Evolutionary conservation across 768 basidiomycete species (phyloP), one percentile per base, ranked within the genome.

Genomic region (Boletus fagicola): DNA sequence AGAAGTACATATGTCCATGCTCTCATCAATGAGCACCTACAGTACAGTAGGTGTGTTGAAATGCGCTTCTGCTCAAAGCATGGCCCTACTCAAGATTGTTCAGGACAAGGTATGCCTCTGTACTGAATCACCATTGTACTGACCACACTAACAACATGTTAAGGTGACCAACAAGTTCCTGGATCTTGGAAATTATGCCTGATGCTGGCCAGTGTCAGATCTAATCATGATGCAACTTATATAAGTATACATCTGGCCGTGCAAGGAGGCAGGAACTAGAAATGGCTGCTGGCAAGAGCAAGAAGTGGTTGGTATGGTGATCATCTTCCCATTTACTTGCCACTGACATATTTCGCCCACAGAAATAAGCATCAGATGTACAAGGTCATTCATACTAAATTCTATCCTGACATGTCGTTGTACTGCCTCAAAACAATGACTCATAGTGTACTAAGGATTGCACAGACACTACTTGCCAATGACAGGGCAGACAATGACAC

Each of bases 1-100:
- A 35, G 48, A 51, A 28, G 39, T 5, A 40, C n/a, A n/a, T n/a
- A n/a, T 5, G 38, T 40, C n/a, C 26, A 51, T 1, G 4, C 18
- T 2, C 48, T 62, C n/a, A 48, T 63, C 2, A 30, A 62, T 10
- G 28, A 61, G 12, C 54, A 62, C 33, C 44, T 63, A n/a, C n/a
- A n/a, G n/a, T n/a, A n/a, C n/a, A n/a, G n/a, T n/a, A 0, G 56
- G 62, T 13, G 20, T 12, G 1, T 33, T 42, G 1, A 61, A 62
- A 30, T 63, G 62, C 35, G 39, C 49, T 3, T 62, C 62, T 5
- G 22, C 43, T 5, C 62, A 63, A 43, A 56, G 5, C n/a, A 20
- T 9, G 5, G 5, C 10, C 3, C 22, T 49, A 5, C 22, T 49
- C 50, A 40, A 51, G 38, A 51, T 51, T 31, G 39, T 40, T n/a